Evolutionary conservation across 768 basidiomycete species (phyloP).

Genomic region (Russula emetica): DNA sequence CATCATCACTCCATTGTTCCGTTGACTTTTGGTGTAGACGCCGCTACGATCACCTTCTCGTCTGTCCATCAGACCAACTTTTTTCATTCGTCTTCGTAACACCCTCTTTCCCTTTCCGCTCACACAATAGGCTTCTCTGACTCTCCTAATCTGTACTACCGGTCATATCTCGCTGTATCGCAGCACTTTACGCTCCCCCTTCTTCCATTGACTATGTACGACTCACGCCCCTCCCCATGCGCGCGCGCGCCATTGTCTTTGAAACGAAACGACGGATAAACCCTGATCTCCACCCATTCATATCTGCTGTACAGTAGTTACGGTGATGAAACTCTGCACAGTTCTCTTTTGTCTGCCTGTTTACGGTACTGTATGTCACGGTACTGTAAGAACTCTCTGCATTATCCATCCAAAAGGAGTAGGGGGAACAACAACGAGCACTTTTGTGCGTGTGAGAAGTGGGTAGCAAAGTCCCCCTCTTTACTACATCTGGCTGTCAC

Average conservation of each 20-base stretch:
- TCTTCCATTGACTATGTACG: slow-evolving; percentile 1
- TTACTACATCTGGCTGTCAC: slow-evolving; percentile 1
- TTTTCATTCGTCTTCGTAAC: background rate
- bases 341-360: slow-evolving; percentile 14
- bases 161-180: background rate
- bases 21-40: background rate
- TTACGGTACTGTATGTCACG: background rate
- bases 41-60: background rate
- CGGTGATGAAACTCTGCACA: background rate
- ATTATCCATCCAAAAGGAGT: background rate
- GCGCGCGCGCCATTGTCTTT: too few relatives aligned
- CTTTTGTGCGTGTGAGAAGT: background rate
- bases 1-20: slow-evolving; percentile 1
- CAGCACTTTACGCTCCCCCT: background rate
- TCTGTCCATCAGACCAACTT: background rate
- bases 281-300: background rate
- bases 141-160: slow-evolving; percentile 1
- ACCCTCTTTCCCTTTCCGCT: background rate
- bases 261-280: too few relatives aligned
- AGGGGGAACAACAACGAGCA: background rate
- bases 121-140: slow-evolving; percentile 6
- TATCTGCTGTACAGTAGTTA: slow-evolving; percentile 7
- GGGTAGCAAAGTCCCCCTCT: background rate
- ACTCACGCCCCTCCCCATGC: background rate
- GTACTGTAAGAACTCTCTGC: background rate